A percentile compares a stretch with the other conserved stretches of the same genome.
These are phyloP conservation scores for Ganoderma lingzhi DNA, from an alignment of 1,284 basidiomycete species.

Conservation along the genomic window DNA sequence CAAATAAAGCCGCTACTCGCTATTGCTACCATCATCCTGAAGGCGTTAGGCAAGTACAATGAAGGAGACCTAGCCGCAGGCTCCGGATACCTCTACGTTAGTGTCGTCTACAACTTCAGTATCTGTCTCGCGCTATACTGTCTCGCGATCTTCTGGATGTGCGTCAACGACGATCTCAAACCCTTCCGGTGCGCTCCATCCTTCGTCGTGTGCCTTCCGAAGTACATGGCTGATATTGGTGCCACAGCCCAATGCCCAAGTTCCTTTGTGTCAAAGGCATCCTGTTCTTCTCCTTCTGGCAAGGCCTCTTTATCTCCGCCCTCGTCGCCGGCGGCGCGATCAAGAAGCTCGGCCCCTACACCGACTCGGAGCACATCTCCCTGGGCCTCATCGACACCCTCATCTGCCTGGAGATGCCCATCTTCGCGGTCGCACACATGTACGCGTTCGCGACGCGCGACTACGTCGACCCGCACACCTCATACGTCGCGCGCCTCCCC, in stretches of 20 bases:
- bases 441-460: conserved; percentile 89
- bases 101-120: conserved; percentile 81
- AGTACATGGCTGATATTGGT: conserved; percentile 15
- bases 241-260: conserved; percentile 80
- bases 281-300: conserved; percentile 99
- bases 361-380: conserved; percentile 90
- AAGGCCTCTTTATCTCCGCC: conserved; percentile 87
- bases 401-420: conserved; percentile 97
- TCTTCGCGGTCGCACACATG: conserved; percentile 94
- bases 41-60: conserved; percentile 87
- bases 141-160: conserved; percentile 95
- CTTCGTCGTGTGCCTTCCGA: not conserved
- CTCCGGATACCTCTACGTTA: conserved; percentile 94
- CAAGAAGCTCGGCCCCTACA: conserved; percentile 85
- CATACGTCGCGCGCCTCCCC: conserved; percentile 87
- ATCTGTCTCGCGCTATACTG: conserved; percentile 86
- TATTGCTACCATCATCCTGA: conserved; percentile 85
- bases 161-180: conserved; percentile 85
- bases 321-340: conserved; percentile 87
- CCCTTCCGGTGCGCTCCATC: conserved; percentile 77
- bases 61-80: conserved; percentile 87
- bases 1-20: conserved; percentile 96
- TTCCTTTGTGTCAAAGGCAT: conserved; percentile 99
- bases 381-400: conserved; percentile 90
- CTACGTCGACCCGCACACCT: conserved; percentile 74